Conservation (phyloP, 768 basidiomycete genomes). For the Boletellus ananas region DNA sequence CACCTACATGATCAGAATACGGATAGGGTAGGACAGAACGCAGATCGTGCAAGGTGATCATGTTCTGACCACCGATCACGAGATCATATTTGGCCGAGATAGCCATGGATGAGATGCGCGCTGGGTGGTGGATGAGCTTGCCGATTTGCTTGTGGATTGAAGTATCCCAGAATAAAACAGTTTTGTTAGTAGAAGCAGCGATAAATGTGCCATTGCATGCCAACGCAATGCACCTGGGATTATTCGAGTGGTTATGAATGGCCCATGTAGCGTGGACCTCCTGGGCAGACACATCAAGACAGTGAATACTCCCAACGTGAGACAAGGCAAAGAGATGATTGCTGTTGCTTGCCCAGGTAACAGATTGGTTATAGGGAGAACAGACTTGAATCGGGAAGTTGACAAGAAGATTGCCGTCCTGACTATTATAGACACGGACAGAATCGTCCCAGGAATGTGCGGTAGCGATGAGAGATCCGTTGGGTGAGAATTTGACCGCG, state of each 20-base stretch:
- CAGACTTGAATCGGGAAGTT: neutral
- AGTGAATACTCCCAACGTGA: neutral
- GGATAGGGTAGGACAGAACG: neutral
- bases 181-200: neutral
- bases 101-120: neutral
- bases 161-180: neutral
- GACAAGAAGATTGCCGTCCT: neutral
- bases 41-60: neutral
- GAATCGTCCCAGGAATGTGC: neutral
- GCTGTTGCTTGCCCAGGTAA: neutral
- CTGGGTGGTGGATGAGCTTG: neutral
- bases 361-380: neutral
- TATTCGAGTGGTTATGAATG: neutral
- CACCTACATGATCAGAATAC: neutral
- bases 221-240: neutral
- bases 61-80: neutral
- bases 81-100: neutral
- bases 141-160: neutral
- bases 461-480: constrained; percentile 1
- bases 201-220: constrained; percentile 2
- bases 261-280: neutral
- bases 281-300: neutral
- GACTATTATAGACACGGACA: neutral
- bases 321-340: neutral
- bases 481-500: constrained; percentile 11